A percentile compares a stretch with the other conserved stretches of the same genome.
phyloP scores from a whole-genome alignment of 768 basidiomycete genomes.

The Suillus subalutaceus region DNA sequence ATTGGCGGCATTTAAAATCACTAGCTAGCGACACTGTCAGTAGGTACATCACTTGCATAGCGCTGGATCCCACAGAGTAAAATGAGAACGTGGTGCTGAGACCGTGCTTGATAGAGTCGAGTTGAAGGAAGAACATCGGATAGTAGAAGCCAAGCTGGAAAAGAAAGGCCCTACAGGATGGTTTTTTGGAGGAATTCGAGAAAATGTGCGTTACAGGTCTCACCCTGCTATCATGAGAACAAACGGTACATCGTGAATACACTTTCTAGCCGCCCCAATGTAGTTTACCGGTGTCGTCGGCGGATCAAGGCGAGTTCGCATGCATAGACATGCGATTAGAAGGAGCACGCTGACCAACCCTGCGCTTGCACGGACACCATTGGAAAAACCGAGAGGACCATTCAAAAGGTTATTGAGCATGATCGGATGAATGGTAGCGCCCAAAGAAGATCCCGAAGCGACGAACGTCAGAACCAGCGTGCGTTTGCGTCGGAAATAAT shows the following conservation, averaged over 20 bases:
- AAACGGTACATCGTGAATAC: slow-evolving; percentile 21
- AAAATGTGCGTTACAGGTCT: slow-evolving; percentile 4
- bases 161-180: slow-evolving; percentile 18
- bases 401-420: slow-evolving; percentile 35
- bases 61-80: slow-evolving; percentile 45
- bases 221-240: slow-evolving; percentile 25
- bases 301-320: slow-evolving; percentile 44
- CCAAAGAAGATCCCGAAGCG: slow-evolving; percentile 40
- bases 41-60: not conserved
- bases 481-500: slow-evolving; percentile 45
- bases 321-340: slow-evolving; percentile 32
- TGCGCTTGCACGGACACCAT: slow-evolving; percentile 53
- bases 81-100: slow-evolving; percentile 53
- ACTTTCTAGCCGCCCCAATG: slow-evolving; percentile 18
- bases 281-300: slow-evolving; percentile 20
- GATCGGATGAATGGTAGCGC: slow-evolving; percentile 27
- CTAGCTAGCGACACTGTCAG: slow-evolving; percentile 37
- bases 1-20: slow-evolving; percentile 54
- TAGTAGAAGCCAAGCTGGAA: slow-evolving; percentile 46
- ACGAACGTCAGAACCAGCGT: slow-evolving; percentile 48
- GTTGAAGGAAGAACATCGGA: slow-evolving; percentile 60
- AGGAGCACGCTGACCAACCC: slow-evolving; percentile 42
- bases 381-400: slow-evolving; percentile 39
- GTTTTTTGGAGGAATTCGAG: not conserved
- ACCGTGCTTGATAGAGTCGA: slow-evolving; percentile 52